These are phyloP conservation scores for Pezicula neosporulosa DNA, from an alignment of 2,329 filamentous ascomycete species.

Conservation along the genomic window DNA sequence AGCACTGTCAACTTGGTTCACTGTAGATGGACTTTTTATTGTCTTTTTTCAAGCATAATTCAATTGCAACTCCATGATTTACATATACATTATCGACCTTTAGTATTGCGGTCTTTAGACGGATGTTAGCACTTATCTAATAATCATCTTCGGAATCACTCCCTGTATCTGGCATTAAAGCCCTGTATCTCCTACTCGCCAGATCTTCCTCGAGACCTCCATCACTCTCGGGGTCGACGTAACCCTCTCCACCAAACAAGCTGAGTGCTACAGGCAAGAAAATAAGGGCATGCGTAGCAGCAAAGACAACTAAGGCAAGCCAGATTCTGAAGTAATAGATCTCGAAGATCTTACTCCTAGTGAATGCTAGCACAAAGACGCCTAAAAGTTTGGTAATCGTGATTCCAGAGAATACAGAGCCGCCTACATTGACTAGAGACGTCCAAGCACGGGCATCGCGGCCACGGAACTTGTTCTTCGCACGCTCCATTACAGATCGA, in stretches of 20 bases:
- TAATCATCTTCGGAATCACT: conserved; percentile 11
- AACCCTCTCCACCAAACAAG: conserved; percentile 81
- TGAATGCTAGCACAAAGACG: conserved; percentile 89
- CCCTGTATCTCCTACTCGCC: conserved; percentile 72
- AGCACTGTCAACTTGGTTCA: too few species aligned
- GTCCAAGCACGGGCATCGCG: conserved; percentile 88
- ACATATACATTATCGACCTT: too few species aligned
- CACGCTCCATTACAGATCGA: conserved; percentile 74
- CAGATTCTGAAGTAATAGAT: conserved; percentile 99
- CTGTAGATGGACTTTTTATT: too few species aligned
- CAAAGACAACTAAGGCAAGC: conserved; percentile 87
- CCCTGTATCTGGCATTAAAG: conserved; percentile 75
- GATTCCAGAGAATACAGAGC: conserved; percentile 92
- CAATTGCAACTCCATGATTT: too few species aligned
- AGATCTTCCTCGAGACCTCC: conserved; percentile 89
- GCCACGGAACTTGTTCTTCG: conserved; percentile 73
- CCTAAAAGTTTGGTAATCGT: conserved; percentile 93
- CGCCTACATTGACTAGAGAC: conserved; percentile 89
- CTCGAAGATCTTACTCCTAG: conserved; percentile 96
- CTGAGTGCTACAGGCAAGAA: conserved; percentile 90
- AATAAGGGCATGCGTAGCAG: conserved; percentile 81
- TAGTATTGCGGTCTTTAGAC: background rate
- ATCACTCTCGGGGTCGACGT: conserved; percentile 81
- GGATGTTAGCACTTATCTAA: background rate
- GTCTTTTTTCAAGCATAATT: too few species aligned